These are phyloP conservation scores for Epichloe coenophiala DNA, from an alignment of 2,329 filamentous ascomycete genomes.

Conservation along the genomic window DNA sequence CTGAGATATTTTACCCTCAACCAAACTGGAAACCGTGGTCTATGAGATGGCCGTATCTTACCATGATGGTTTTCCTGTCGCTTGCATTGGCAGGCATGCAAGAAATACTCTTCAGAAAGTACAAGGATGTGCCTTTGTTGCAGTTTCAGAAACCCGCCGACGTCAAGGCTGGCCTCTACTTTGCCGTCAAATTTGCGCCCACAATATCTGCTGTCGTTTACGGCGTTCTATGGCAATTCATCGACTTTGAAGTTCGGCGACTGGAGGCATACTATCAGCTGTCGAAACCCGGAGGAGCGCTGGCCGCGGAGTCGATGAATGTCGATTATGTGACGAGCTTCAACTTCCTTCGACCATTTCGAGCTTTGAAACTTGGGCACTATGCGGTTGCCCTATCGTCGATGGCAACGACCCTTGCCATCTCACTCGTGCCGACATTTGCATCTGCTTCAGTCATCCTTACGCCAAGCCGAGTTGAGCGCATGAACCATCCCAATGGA, in stretches of 20 bases:
- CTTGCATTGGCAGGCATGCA: constrained; percentile 35
- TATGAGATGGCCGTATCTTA: constrained; percentile 50
- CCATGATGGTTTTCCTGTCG: constrained; percentile 39
- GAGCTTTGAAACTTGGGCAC: constrained; percentile 47
- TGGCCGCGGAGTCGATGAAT: constrained; percentile 54
- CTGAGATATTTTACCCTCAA: constrained; percentile 45
- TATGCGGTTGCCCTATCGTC: constrained; percentile 57
- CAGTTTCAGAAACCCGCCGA: constrained; percentile 36
- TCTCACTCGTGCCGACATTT: constrained; percentile 55
- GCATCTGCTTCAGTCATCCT: constrained; percentile 50
- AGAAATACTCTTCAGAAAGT: constrained; percentile 42
- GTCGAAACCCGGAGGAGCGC: constrained; percentile 43
- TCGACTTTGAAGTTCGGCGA: constrained; percentile 53
- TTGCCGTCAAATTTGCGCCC: constrained; percentile 49
- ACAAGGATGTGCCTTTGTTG: constrained; percentile 30
- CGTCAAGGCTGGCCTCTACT: constrained; percentile 39
- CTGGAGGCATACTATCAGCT: constrained; percentile 55
- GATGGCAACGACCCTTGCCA: constrained; percentile 48
- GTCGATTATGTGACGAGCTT: constrained; percentile 61
- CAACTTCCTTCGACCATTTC: constrained; percentile 50
- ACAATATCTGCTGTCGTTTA: constrained; percentile 48
- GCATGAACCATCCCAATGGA: constrained; percentile 25
- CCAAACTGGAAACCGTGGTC: constrained; percentile 54
- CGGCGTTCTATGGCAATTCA: constrained; percentile 53
- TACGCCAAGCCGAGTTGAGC: constrained; percentile 33